Evolutionary conservation across 2,329 filamentous ascomycete species (phyloP).

Genomic region (Exserohilum turcica): DNA sequence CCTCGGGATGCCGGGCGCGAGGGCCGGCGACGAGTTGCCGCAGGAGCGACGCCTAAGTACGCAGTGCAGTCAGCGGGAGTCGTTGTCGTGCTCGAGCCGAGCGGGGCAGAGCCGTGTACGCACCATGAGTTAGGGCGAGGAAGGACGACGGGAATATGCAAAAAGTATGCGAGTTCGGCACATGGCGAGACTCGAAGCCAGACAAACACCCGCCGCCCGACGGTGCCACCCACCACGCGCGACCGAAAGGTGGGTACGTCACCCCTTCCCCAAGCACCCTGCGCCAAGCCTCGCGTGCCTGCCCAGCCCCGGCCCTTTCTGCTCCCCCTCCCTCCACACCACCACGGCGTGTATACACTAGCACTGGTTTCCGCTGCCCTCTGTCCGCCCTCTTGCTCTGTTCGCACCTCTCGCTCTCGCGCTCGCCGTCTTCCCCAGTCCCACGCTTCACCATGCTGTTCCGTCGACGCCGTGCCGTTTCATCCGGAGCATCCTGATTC

Average conservation of each 20-base stretch:
- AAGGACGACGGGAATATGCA: not conserved
- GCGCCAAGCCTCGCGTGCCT: slow-evolving; percentile 9
- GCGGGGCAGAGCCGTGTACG: too few relatives aligned
- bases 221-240: slow-evolving; percentile 7
- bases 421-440: not conserved
- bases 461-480: not conserved
- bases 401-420: too few relatives aligned
- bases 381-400: too few relatives aligned
- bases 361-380: too few relatives aligned
- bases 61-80: not conserved
- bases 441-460: not conserved
- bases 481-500: slow-evolving; percentile 1
- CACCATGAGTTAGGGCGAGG: slow-evolving; percentile 6
- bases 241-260: slow-evolving; percentile 15
- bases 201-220: not conserved
- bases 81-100: too few relatives aligned
- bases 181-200: slow-evolving; percentile 7
- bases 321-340: not conserved
- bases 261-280: slow-evolving; percentile 1
- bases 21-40: slow-evolving; percentile 92
- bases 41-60: slow-evolving; percentile 63
- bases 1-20: slow-evolving; percentile 80
- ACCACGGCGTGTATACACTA: not conserved
- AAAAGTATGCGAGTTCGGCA: slow-evolving; percentile 1
- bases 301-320: not conserved